phyloP scores from a whole-genome alignment of 1,284 basidiomycete genomes.

The Sutorius eximius region DNA sequence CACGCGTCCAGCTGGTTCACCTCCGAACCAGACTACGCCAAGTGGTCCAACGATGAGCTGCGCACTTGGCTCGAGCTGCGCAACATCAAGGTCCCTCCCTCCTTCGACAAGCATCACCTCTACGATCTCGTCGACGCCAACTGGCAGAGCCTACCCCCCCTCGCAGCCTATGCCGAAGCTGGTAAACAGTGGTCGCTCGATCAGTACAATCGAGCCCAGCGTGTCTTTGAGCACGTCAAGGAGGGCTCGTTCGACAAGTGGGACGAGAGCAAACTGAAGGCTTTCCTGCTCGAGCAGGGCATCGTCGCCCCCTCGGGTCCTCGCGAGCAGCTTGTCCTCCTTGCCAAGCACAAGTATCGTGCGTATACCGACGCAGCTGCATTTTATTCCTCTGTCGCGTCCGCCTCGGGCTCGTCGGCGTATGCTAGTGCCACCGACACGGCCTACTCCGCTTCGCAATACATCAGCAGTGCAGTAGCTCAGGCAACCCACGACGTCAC shows the following conservation, averaged over 20 bases:
- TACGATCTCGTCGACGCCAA: constrained; percentile 59
- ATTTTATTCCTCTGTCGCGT: constrained; percentile 50
- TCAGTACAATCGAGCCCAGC: constrained; percentile 64
- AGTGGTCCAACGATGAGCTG: constrained; percentile 67
- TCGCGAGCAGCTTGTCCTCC: constrained; percentile 74
- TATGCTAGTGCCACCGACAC: constrained; percentile 30
- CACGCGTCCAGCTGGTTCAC: constrained; percentile 32
- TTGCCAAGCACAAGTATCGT: constrained; percentile 73
- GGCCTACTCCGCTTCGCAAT: constrained; percentile 47
- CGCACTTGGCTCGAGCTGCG: constrained; percentile 72
- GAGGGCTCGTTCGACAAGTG: constrained; percentile 66
- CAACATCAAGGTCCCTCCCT: constrained; percentile 58
- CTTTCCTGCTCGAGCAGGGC: constrained; percentile 86
- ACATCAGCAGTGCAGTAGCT: constrained; percentile 40
- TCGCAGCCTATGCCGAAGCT: constrained; percentile 15
- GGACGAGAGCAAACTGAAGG: constrained; percentile 79
- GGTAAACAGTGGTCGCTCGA: constrained; percentile 53
- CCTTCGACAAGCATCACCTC: constrained; percentile 48
- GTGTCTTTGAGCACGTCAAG: constrained; percentile 59
- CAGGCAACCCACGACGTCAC: constrained; percentile 59
- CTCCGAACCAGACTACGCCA: constrained; percentile 47
- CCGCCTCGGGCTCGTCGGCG: constrained; percentile 60
- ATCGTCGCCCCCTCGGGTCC: constrained; percentile 78
- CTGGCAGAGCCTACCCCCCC: constrained; percentile 54
- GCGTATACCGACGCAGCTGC: constrained; percentile 57